Base-by-base conservation (phyloP, 345 rosid species). In the Boechera retrofracta region DNA sequence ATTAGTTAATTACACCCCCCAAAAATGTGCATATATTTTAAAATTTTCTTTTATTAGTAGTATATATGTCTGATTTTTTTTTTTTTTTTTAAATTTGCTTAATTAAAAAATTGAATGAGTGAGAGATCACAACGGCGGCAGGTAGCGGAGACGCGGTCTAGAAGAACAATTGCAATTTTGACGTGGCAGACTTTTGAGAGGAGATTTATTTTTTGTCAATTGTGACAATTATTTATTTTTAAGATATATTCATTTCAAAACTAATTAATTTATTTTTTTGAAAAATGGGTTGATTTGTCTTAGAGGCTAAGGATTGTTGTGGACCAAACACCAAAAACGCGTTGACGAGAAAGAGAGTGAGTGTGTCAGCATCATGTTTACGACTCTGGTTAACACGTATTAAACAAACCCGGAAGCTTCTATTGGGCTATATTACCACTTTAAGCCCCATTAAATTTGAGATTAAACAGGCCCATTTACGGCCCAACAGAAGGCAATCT, bases 271-370 rank as follows among this genome's bases (percentile, higher is more conserved):
- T 38, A 38, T 7, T 58, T n/a, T 15, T n/a, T 5, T 2, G 0
- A 9, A 59, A 59, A 16, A 8, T 35, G 64, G 44, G 67, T 64
- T 62, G 71, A 71, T 77, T 57, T 48, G 72, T 29, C 77, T 77
- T 77, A 38, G 55, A 77, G 77, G 77, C 39, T 71, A 77, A 77
- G 80, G 80, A n/a, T 61, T 69, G 69, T 76, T 69, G 69, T 76
- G 54, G 73, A 67, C 51, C 56, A 61, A 38, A 64, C 24, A 26
- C 42, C 65, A 36, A 64, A 64, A 69, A 71, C 80, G 80, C 80
- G 80, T 77, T 71, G 66, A 57, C 74, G 65, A 70, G 65, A 70
- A 18, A 28, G 24, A 61, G 32, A 24, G 58, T 6, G 61, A 49
- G 28, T 12, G 73, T 67, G 62, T 67, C 67, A 66, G 51, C 78